Conservation (phyloP, 2,329 filamentous ascomycete genomes). For the Penicillium sp. region DNA sequence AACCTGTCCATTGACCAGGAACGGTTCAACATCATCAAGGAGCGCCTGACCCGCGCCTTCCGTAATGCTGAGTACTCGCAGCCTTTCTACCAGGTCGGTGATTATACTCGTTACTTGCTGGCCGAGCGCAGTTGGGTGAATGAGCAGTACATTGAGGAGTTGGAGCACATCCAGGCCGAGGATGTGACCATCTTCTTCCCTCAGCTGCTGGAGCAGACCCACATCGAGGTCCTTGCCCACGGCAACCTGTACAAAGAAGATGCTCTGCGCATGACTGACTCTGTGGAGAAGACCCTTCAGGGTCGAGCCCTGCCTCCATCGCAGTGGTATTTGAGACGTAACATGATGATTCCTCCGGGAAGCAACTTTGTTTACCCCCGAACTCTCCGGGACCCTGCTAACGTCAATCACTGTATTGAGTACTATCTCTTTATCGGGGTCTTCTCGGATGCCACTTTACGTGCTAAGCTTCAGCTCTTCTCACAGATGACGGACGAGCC, state of each 20-base stretch:
- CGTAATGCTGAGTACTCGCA: slow-evolving; percentile 86
- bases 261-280: slow-evolving; percentile 76
- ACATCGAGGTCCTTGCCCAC: slow-evolving; percentile 84
- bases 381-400: slow-evolving; percentile 77
- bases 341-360: slow-evolving; percentile 72
- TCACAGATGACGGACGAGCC: slow-evolving; percentile 92
- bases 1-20: slow-evolving; percentile 82
- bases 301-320: slow-evolving; percentile 69
- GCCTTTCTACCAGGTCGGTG: slow-evolving; percentile 82
- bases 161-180: slow-evolving; percentile 70
- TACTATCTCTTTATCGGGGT: slow-evolving; percentile 71
- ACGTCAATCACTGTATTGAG: slow-evolving; percentile 84
- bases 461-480: slow-evolving; percentile 76
- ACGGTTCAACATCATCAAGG: slow-evolving; percentile 87
- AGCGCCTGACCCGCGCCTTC: slow-evolving; percentile 71
- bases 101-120: slow-evolving; percentile 77
- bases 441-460: slow-evolving; percentile 64
- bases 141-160: slow-evolving; percentile 74
- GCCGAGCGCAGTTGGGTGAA: slow-evolving; percentile 74
- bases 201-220: slow-evolving; percentile 75
- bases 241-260: slow-evolving; percentile 96
- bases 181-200: slow-evolving; percentile 76
- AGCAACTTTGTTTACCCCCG: slow-evolving; percentile 82
- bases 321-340: slow-evolving; percentile 77
- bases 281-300: slow-evolving; percentile 75